Conservation (phyloP, 345 rosid species). For the Nasturtium officinale region DNA sequence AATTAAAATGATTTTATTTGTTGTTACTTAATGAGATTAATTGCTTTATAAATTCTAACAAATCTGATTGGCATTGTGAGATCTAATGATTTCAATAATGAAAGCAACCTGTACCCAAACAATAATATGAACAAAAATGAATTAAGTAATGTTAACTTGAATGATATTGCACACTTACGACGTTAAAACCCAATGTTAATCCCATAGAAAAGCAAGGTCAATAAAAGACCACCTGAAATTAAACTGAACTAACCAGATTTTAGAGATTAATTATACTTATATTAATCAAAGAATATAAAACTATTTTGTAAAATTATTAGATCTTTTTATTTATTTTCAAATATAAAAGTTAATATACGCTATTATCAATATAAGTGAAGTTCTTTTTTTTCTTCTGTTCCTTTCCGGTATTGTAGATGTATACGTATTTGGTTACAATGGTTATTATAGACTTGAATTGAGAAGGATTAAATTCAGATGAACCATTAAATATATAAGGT, state of each 20-base stretch:
- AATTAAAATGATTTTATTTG: neutral
- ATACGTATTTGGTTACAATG: too few species aligned
- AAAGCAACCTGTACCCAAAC: constrained; percentile 70
- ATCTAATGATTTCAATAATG: constrained; percentile 88
- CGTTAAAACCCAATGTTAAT: constrained; percentile 79
- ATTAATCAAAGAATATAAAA: too few species aligned
- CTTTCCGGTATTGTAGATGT: neutral
- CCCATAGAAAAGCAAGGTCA: constrained; percentile 80
- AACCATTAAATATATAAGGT: neutral
- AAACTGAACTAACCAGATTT: constrained; percentile 7
- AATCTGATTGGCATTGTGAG: too few species aligned
- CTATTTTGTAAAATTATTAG: neutral
- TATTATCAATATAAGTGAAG: neutral
- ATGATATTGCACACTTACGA: constrained; percentile 53
- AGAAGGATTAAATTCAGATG: neutral
- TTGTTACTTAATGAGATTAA: neutral
- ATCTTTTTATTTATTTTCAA: neutral
- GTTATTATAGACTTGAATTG: too few species aligned
- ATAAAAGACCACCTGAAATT: constrained; percentile 70
- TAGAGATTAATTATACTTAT: neutral
- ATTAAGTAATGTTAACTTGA: neutral
- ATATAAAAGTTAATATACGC: neutral
- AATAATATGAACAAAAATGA: neutral
- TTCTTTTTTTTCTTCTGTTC: neutral
- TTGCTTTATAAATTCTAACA: too few species aligned